Evolutionary conservation across 2,329 filamentous ascomycete genomes (phyloP), one percentile per base, ranked within the genome.

Genomic region (Colletotrichum sp.): DNA sequence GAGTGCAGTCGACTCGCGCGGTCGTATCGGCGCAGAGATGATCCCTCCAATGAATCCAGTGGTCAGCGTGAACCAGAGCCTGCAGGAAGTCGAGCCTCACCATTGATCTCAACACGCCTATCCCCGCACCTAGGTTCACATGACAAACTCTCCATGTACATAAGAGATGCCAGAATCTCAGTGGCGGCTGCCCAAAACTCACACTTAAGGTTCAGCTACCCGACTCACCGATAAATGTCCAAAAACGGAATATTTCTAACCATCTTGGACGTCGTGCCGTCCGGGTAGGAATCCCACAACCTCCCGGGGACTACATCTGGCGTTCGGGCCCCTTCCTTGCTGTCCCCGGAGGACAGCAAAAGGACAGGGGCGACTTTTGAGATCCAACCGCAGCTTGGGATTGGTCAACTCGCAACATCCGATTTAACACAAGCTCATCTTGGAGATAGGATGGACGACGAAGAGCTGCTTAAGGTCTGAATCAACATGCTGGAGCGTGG

Each of bases 61-160:
- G 9, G 21, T 34, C 13, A 21, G 34, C 14, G 13, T 21, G 21
- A 24, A 26, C 32, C 34, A 63, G n/a, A 36, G 12, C 8, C 32
- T 63, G 61, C n/a, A 21, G 36, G 21, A 18, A 34, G 30, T 13
- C 28, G 18, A 61, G 58, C 28, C 30, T 63, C n/a, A 34, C 13
- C 28, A 38, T 38, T 43, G 61, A 38, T 30, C n/a, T 52, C 66
- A 59, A 28, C 24, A 59, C 12, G 26, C 12, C 43, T n/a, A 26
- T 24, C 34, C 26, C 34, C 24, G 18, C 21, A 34, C 48, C 24
- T 8, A 70, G 7, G 56, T 75, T 75, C 73, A 72, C 73, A 75
- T 72, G 73, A 72, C 62, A 75, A 67, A 72, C 55, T 72, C 32
- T 56, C 43, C 52, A 65, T 72, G 73, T 43, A 34, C 38, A 21